A percentile compares a stretch with the other conserved stretches of the same genome.
Conservation (phyloP, 2,329 filamentous ascomycete species). For the Raffaelea albimanens region DNA sequence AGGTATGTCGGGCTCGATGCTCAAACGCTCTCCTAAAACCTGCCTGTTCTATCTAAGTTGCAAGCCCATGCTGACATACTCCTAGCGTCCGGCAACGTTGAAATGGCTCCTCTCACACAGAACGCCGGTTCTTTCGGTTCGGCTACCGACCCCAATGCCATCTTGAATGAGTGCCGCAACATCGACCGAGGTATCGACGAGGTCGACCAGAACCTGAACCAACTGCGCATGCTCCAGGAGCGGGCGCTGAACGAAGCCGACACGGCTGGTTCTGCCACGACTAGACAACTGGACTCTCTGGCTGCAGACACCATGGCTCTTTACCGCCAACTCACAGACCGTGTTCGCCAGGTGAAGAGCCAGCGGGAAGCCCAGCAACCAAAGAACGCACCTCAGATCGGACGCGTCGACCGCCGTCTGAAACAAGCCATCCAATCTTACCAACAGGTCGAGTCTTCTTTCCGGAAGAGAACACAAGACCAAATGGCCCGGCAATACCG, state of each 20-base stretch:
- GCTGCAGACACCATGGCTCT: constrained; percentile 72
- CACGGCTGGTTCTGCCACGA: constrained; percentile 53
- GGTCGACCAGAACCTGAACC: constrained; percentile 62
- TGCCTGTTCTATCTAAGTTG: too few species aligned
- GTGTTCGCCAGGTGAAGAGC: constrained; percentile 74
- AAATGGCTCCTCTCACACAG: constrained; percentile 59
- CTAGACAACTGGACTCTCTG: constrained; percentile 62
- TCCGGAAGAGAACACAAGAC: constrained; percentile 69
- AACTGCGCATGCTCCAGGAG: constrained; percentile 62
- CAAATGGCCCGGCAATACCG: constrained; percentile 85
- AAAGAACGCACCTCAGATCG: constrained; percentile 71
- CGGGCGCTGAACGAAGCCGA: constrained; percentile 67
- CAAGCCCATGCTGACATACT: too few species aligned
- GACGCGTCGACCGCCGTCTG: constrained; percentile 67
- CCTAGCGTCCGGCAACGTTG: constrained; percentile 42
- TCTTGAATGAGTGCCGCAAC: constrained; percentile 76
- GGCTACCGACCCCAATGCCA: constrained; percentile 55
- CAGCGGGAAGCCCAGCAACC: constrained; percentile 59
- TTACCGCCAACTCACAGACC: constrained; percentile 70
- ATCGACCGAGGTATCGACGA: constrained; percentile 69
- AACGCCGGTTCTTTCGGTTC: constrained; percentile 34
- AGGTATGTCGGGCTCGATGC: constrained; percentile 16
- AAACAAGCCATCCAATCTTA: constrained; percentile 75
- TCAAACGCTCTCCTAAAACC: too few species aligned
- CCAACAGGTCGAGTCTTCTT: constrained; percentile 70